Percentiles rank a stretch among this genome's conserved stretches.
Evolutionary conservation across 371 early-diverging fungal species (phyloP).

Genomic region (Syncephalis fuscata): DNA sequence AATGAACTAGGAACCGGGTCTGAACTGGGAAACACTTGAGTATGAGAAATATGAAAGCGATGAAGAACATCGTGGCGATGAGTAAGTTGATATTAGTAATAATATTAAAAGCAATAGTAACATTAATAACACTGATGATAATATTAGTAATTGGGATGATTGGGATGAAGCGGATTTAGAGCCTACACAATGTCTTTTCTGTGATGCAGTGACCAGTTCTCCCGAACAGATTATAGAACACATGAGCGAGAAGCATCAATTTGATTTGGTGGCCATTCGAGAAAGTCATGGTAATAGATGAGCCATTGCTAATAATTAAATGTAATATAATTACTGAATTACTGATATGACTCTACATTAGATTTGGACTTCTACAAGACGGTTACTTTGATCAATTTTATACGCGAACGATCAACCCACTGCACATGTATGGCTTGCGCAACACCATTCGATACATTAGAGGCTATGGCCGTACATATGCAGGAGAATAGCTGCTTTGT

Average conservation of each 20-base stretch:
- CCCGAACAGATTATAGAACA: conserved; percentile 52
- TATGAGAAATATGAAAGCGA: conserved; percentile 63
- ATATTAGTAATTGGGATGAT: conserved; percentile 50
- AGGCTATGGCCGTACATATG: conserved; percentile 30
- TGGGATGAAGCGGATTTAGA: conserved; percentile 60
- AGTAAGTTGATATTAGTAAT: conserved; percentile 20
- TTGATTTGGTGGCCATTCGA: conserved; percentile 50
- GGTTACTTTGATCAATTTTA: conserved; percentile 73
- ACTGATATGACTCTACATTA: conserved; percentile 4
- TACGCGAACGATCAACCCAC: conserved; percentile 52
- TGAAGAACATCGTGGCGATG: conserved; percentile 40
- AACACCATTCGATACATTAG: conserved; percentile 22
- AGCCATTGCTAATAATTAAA: background rate
- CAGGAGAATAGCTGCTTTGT: conserved; percentile 23
- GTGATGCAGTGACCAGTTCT: conserved; percentile 34
- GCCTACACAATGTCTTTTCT: conserved; percentile 59
- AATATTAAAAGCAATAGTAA: background rate
- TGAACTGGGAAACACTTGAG: conserved; percentile 80
- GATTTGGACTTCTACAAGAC: conserved; percentile 70
- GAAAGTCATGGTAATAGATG: conserved; percentile 24
- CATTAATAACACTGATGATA: background rate
- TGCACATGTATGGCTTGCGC: conserved; percentile 57
- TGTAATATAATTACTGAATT: background rate
- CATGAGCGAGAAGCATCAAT: conserved; percentile 49
- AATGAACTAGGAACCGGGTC: conserved; percentile 49